Base-by-base conservation (phyloP, 768 basidiomycete species). In the Clitopilus passeckerianus region DNA sequence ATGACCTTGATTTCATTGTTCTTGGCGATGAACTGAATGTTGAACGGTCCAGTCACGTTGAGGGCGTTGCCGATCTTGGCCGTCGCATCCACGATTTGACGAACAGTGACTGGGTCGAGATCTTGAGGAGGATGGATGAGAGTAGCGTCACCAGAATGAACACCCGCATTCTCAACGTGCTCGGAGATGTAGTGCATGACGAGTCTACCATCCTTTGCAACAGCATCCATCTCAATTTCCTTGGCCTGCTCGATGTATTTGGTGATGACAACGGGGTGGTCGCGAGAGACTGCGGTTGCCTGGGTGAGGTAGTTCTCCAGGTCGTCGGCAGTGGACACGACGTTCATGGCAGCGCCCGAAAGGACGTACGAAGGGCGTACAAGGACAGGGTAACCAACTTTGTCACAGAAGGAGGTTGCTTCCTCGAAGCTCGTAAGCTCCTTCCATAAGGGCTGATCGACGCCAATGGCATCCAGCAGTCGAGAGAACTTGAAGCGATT, bases 1-100 rank as follows among this genome's bases (percentile, higher is more conserved):
- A 99, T 99, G 67, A 99, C 96, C 82, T 99, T 99, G 82, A 99
- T 98, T 74, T 98, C 96, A 77, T 98, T 98, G 77, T 99, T 91
- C 84, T 99, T 99, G 55, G 96, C 96, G 66, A 99, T 98, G 77
- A 99, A 98, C 78, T 99, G 96, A 70, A 99, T 99, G 71, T 99
- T 99, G 86, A 90, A 98, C 0, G 96, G 96, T 6, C 96, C 97
- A 5, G 96, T 98, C 52, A 98, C 95, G 70, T 98, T 97, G 59
- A 99, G 85, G 14, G 97, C 96, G 60, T 95, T 91, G 30, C 94
- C 97, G 62, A 99, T 98, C 81, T 98, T 99, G 43, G 87, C 89
- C 0, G 96, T 98, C 6, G 97, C 97, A 68, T 95, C 92, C 72
- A 95, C 95, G 67, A 99, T 98, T 69, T 93, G 93, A 56, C 90